These are phyloP conservation scores for Fonsecaea multimorphosa DNA, from an alignment of 2,329 filamentous ascomycete genomes.

Conservation along the genomic window DNA sequence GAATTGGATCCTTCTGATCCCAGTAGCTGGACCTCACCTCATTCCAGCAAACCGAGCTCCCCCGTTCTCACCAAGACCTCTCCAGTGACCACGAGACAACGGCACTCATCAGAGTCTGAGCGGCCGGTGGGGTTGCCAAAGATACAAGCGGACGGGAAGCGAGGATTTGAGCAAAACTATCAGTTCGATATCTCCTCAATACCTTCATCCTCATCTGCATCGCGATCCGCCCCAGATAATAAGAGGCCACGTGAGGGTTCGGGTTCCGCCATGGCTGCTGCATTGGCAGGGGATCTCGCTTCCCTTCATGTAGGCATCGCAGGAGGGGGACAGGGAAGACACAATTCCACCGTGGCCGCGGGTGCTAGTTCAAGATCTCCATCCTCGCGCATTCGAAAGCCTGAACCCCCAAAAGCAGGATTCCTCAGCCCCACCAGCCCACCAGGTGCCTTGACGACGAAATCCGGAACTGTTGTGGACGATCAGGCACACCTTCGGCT, in stretches of 20 bases:
- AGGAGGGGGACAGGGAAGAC: conserved; percentile 12
- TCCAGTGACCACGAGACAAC: conserved; percentile 35
- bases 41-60: conserved; percentile 41
- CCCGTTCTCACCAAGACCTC: conserved; percentile 47
- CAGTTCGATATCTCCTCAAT: conserved; percentile 55
- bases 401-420: conserved; percentile 18
- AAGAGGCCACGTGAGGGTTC: conserved; percentile 50
- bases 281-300: conserved; percentile 51
- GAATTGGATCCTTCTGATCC: conserved; percentile 46
- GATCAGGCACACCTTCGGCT: conserved; percentile 30
- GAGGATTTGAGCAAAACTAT: conserved; percentile 45
- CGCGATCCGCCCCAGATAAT: conserved; percentile 46
- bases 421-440: conserved; percentile 25
- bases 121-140: conserved; percentile 38
- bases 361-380: conserved; percentile 51
- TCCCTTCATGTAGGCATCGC: conserved; percentile 41
- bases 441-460: conserved; percentile 17
- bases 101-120: conserved; percentile 45
- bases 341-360: conserved; percentile 49
- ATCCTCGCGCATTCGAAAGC: conserved; percentile 35
- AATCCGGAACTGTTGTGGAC: conserved; percentile 28
- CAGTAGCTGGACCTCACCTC: conserved; percentile 44
- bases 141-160: conserved; percentile 38
- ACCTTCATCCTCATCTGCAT: conserved; percentile 50
- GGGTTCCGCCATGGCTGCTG: conserved; percentile 53